Base-by-base conservation (phyloP, 78 protist genomes). In the Acrasis kona region DNA sequence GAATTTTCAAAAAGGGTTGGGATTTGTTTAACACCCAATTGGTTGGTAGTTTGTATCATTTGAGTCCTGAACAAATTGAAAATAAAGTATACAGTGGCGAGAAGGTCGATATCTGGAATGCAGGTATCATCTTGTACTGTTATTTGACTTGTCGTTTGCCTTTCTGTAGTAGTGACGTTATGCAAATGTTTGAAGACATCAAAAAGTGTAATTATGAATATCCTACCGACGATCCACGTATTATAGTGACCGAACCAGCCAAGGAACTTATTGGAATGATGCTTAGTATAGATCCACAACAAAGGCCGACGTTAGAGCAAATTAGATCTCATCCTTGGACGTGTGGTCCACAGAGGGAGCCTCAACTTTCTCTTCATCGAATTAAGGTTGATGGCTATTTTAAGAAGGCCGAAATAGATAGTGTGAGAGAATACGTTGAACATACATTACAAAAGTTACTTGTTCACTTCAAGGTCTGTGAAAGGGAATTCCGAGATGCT, bases 151-250 rank as follows among this genome's bases (percentile, higher is more conserved):
- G 34, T n/a, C 19, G 61, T n/a, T 50, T 50, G 19, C 61, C 61
- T n/a, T 50, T 50, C 19, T 50, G 61, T 50, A 94, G 85, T 40
- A 86, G 83, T 10, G 89, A 90, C 80, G 70, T 92, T 39, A 70
- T 71, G 28, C 30, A 67, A 65, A 39, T 82, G 1, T 68, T 82
- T 3, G n/a, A 2, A 27, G 61, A 82, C 36, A 68, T 82, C 10
- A 66, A 61, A 66, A 74, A 5, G 65, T 9, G 9, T 58, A 66
- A 30, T 74, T 74, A 28, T 74, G 9, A 9, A n/a, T 41, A 64
- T 28, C 90, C 90, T 19, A 31, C 19, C n/a, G 19, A 67, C 19
- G 61, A 50, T 74, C n/a, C n/a, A n/a, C 12, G 29, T 5, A 28
- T 67, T 67, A 19, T 30, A 19, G 19, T 67, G n/a, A 19, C 19